Conservation (phyloP, 2,329 filamentous ascomycete genomes). For the Orbilia javanica region DNA sequence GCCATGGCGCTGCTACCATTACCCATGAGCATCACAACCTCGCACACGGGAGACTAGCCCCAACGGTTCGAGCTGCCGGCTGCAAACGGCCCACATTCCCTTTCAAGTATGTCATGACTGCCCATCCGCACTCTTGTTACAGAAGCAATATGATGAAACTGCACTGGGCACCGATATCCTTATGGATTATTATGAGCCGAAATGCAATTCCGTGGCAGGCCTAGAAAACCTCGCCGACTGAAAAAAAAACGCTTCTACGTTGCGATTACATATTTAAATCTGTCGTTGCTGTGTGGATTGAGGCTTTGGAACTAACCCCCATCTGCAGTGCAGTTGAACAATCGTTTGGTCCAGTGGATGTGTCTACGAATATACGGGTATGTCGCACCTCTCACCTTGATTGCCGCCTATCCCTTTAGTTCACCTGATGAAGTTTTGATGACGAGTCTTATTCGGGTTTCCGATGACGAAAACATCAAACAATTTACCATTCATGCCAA, state of each 20-base stretch:
- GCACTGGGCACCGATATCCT: slow-evolving; percentile 58
- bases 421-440: slow-evolving; percentile 72
- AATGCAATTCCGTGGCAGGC: slow-evolving; percentile 49
- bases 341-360: background rate
- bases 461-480: slow-evolving; percentile 76
- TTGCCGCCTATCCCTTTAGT: slow-evolving; percentile 8
- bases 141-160: slow-evolving; percentile 46
- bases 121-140: slow-evolving; percentile 7
- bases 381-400: background rate
- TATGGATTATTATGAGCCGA: slow-evolving; percentile 52
- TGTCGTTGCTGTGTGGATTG: background rate
- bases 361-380: background rate
- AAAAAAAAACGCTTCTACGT: slow-evolving; percentile 68
- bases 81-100: background rate
- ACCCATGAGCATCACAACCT: background rate
- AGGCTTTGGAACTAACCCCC: background rate
- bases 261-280: slow-evolving; percentile 46
- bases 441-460: slow-evolving; percentile 83
- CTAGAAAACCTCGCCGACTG: slow-evolving; percentile 92
- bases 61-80: too few species aligned
- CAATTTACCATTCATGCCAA: slow-evolving; percentile 80
- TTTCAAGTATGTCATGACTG: slow-evolving; percentile 19
- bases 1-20: background rate
- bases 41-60: background rate
- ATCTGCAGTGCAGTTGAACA: background rate